Conservation (phyloP, 163 green algal species). For the Scenedesmus sp. region DNA sequence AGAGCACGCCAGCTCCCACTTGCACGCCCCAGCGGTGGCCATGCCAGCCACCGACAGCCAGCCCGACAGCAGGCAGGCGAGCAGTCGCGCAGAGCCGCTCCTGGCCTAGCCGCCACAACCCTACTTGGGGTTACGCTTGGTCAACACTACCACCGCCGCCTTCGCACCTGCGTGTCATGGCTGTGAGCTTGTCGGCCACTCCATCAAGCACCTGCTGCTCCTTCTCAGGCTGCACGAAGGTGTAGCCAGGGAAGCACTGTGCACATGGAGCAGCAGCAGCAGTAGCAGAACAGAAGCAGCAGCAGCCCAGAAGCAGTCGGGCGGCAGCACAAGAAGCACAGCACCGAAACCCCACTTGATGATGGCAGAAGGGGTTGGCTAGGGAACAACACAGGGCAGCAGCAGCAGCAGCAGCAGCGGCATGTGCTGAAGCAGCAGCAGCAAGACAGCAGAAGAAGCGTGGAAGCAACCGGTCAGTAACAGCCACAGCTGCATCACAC, state of each 20-base stretch:
- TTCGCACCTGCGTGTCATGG: neutral
- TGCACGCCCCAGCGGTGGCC: too few relatives aligned
- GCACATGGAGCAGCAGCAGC: too few relatives aligned
- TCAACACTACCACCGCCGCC: neutral
- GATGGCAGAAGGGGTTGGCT: too few relatives aligned
- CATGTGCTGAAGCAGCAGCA: neutral
- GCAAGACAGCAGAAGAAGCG: neutral
- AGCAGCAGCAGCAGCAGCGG: neutral
- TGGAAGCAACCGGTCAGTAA: neutral
- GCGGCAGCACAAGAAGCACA: too few relatives aligned
- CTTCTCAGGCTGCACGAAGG: neutral
- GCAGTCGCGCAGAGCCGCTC: neutral
- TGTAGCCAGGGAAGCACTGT: neutral
- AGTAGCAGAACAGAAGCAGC: too few relatives aligned
- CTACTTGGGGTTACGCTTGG: too few relatives aligned
- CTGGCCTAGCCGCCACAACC: neutral
- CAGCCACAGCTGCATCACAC: neutral
- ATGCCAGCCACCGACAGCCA: neutral
- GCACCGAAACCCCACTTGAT: too few relatives aligned
- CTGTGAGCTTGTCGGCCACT: conserved; percentile 4
- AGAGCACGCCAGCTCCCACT: neutral
- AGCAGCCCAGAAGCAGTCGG: too few relatives aligned
- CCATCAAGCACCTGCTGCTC: neutral
- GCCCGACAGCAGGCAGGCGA: neutral
- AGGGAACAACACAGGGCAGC: neutral